Base-by-base conservation (phyloP, 257 asterid genomes). In the Jacaranda copaia region DNA sequence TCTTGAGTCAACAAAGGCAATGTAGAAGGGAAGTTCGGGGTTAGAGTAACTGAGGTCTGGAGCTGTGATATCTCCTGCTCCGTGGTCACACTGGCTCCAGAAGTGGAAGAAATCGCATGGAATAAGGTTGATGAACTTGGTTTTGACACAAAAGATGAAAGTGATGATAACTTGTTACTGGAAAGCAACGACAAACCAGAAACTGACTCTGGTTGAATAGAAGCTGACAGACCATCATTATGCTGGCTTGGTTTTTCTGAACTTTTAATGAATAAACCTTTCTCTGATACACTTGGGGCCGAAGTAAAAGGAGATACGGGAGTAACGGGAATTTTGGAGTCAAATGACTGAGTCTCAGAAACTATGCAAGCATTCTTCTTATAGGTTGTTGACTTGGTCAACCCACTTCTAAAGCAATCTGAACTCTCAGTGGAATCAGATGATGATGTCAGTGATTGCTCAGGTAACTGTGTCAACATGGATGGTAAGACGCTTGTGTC, bases 61-160 rank as follows among this genome's bases (percentile, higher is more conserved):
- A 79, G 62, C 60, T 71, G 87, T 78, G 84, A 80, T 59, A n/a
- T 51, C 75, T 75, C 82, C 77, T 83, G 84, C 77, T 77, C 82
- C 43, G 74, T 71, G 52, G 63, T 81, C 32, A 40, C 52, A 73
- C 40, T 85, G 80, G 82, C 81, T 73, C 83, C 88, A 68, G 90
- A 81, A 76, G 55, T 59, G 68, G 84, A 56, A 51, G 78, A 68
- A 64, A 75, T 61, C 15, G 56, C 74, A 67, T 76, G 64, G 57
- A 87, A 85, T 75, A 82, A 56, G 56, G 84, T 77, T 53, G 84
- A 77, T 58, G 84, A 73, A 84, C 77, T 81, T 79, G 85, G 78
- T 78, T 84, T 82, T 59, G 90, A 62, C 63, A 19, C 73, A 73
- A 74, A 72, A 67, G 89, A 80, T 19, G 81, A 66, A 80, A 87